phyloP scores from a whole-genome alignment of 164 flowering plant genomes.

The Pachysandra terminalis region DNA sequence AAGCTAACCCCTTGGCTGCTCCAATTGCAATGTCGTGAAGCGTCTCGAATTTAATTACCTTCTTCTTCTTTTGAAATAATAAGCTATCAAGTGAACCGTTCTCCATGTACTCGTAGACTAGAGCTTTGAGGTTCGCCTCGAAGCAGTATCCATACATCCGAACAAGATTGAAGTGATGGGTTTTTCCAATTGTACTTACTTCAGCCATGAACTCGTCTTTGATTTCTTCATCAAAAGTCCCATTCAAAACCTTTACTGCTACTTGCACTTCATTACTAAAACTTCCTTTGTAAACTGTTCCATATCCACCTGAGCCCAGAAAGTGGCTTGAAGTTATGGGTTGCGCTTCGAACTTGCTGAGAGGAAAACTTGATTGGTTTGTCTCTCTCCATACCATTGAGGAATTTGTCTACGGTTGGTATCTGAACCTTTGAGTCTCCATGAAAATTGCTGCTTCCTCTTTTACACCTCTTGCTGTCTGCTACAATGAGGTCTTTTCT shows the following conservation, averaged over 20 bases:
- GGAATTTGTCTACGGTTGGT: slow-evolving; percentile 17
- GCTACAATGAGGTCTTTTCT: too few relatives aligned
- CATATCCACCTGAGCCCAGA: slow-evolving; percentile 26
- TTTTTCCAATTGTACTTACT: slow-evolving; percentile 28
- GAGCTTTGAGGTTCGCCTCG: slow-evolving; percentile 7
- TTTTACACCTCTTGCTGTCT: neutral
- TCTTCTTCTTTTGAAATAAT: slow-evolving; percentile 13
- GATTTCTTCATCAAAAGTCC: slow-evolving; percentile 14
- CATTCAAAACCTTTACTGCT: slow-evolving; percentile 23
- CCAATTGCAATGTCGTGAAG: slow-evolving; percentile 22
- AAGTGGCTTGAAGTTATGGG: slow-evolving; percentile 9
- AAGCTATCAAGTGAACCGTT: slow-evolving; percentile 26
- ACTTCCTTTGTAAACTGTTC: slow-evolving; percentile 22
- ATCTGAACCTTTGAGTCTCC: slow-evolving; percentile 4
- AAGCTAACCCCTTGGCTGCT: slow-evolving; percentile 18
- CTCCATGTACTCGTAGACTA: slow-evolving; percentile 26
- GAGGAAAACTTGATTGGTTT: slow-evolving; percentile 22
- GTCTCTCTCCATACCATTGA: slow-evolving; percentile 21
- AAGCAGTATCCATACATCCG: slow-evolving; percentile 27
- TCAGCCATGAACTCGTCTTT: slow-evolving; percentile 30
- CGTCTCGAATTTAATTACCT: slow-evolving; percentile 10
- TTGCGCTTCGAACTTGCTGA: slow-evolving; percentile 16
- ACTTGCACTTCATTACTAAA: slow-evolving; percentile 11
- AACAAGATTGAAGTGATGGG: slow-evolving; percentile 29
- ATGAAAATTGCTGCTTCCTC: neutral